Percentiles rank a stretch among this genome's conserved stretches.
Evolutionary conservation across 257 asterid species (phyloP).

Genomic region (Solanum sitiens): DNA sequence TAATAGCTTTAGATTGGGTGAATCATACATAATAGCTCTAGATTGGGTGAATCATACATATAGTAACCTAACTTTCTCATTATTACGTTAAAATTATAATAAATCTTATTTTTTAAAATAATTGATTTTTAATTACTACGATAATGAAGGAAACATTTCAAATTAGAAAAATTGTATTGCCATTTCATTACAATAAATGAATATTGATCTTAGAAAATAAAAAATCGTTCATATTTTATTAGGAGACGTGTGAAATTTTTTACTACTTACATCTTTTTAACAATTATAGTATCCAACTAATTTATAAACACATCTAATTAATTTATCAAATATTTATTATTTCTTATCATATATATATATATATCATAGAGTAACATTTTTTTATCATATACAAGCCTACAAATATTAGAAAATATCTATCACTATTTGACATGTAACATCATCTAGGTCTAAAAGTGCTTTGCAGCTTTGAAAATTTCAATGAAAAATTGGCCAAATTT

Average conservation of each 20-base stretch:
- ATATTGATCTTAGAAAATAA: neutral
- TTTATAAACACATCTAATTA: too few species aligned
- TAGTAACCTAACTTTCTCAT: neutral
- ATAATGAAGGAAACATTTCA: neutral
- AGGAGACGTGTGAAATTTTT: neutral
- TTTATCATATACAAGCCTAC: neutral
- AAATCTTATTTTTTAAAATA: neutral
- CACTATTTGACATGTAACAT: neutral
- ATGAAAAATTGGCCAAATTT: neutral
- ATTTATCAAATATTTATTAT: too few species aligned
- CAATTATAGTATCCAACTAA: too few species aligned
- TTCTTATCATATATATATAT: too few species aligned
- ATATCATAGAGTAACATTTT: neutral
- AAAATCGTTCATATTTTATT: neutral
- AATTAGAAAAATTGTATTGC: neutral
- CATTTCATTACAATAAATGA: too few species aligned
- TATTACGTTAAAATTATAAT: too few species aligned
- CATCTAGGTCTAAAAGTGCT: neutral
- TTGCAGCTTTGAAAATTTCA: neutral
- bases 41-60: neutral
- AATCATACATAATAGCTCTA: neutral
- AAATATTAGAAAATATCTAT: neutral
- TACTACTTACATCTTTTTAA: too few species aligned
- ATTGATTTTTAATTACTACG: neutral
- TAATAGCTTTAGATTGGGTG: neutral